phyloP scores from a whole-genome alignment of 108 stramenopile species.

The Fragilaria crotonensis region DNA sequence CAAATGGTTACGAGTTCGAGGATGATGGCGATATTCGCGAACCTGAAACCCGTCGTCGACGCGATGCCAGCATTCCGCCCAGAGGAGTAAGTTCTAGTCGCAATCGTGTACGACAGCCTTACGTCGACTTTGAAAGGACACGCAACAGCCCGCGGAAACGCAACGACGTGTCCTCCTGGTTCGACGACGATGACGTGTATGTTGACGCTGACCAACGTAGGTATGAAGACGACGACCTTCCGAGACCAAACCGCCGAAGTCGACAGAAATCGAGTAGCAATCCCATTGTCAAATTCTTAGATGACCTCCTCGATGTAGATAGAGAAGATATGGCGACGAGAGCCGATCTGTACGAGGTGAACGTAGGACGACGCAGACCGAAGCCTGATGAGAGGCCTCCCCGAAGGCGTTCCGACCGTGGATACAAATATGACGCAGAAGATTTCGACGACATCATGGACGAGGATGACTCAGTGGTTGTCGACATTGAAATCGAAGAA shows the following conservation, averaged over 20 bases:
- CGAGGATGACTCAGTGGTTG: slow-evolving; percentile 24
- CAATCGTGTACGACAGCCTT: too few relatives aligned
- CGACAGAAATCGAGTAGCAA: background rate
- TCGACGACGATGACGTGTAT: slow-evolving; percentile 10
- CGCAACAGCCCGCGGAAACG: too few relatives aligned
- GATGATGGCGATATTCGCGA: too few relatives aligned
- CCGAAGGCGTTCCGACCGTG: slow-evolving; percentile 43
- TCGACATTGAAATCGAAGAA: slow-evolving; percentile 9
- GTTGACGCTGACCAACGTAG: slow-evolving; percentile 7
- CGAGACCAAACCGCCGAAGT: too few relatives aligned
- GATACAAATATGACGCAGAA: slow-evolving; percentile 44
- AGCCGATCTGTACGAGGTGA: background rate
- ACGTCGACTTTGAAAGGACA: too few relatives aligned
- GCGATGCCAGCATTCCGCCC: too few relatives aligned
- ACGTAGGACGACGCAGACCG: background rate
- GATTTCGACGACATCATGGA: slow-evolving; percentile 22
- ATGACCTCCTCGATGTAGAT: background rate
- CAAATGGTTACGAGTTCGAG: background rate
- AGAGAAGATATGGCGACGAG: background rate
- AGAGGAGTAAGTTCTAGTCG: too few relatives aligned
- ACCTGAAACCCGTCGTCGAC: too few relatives aligned
- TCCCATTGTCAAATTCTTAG: background rate
- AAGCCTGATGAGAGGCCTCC: background rate
- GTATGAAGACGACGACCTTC: background rate
- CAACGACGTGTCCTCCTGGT: slow-evolving; percentile 18